Conservation (phyloP, 2,329 filamentous ascomycete genomes). For the Clonostachys chloroleuca region DNA sequence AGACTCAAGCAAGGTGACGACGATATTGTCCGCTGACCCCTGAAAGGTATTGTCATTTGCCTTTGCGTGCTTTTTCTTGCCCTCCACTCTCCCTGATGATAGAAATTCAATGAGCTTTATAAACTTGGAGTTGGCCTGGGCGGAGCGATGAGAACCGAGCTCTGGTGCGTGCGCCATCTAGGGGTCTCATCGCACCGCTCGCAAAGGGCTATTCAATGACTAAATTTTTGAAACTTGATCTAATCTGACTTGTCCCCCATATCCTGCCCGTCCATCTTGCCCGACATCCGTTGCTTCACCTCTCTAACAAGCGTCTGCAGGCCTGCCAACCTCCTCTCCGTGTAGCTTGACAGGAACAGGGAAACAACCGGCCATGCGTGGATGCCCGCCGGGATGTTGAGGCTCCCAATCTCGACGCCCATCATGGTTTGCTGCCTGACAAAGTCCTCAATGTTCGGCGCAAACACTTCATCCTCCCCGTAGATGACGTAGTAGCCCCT, state of each 20-base stretch:
- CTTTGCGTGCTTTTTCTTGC: too few relatives aligned
- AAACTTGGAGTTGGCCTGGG: conserved; percentile 1
- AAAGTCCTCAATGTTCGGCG: conserved; percentile 61
- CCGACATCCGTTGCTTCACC: conserved; percentile 23
- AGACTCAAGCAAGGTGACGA: too few relatives aligned
- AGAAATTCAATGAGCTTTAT: conserved; percentile 1
- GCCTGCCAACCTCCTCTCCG: conserved; percentile 46
- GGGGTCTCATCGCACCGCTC: neutral
- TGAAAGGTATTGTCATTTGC: too few relatives aligned
- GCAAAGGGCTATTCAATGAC: neutral
- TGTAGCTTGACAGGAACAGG: conserved; percentile 46
- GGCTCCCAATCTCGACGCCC: conserved; percentile 47
- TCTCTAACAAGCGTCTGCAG: conserved; percentile 34
- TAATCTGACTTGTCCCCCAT: conserved; percentile 5
- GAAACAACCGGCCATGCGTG: conserved; percentile 80
- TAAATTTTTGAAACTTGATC: conserved; percentile 4
- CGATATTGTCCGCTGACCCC: too few relatives aligned
- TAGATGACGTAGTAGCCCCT: conserved; percentile 68
- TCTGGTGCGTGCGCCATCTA: neutral
- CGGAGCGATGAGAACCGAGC: conserved; percentile 3
- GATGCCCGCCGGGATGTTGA: conserved; percentile 62
- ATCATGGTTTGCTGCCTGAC: conserved; percentile 49
- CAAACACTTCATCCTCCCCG: conserved; percentile 75
- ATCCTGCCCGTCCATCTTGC: conserved; percentile 6
- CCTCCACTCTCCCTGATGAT: too few relatives aligned